A percentile compares a stretch with the other conserved stretches of the same genome.
Conservation (phyloP, 768 basidiomycete genomes). For the Tricholoma bakamatsutake region DNA sequence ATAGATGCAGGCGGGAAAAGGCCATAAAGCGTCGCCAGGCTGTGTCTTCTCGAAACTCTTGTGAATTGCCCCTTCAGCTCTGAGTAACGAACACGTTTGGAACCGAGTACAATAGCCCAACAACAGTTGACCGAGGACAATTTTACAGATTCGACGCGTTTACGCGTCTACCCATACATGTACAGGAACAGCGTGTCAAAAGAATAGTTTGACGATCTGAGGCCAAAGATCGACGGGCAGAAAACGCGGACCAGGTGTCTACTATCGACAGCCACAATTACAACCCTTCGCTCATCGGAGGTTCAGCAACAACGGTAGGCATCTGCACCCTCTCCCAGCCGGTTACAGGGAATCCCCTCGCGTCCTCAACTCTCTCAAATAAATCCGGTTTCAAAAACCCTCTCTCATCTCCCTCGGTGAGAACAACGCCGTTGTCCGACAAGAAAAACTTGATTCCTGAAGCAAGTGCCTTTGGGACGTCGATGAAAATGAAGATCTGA, state of each 20-base stretch:
- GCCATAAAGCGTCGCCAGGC: slow-evolving; percentile 72
- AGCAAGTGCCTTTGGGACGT: slow-evolving; percentile 63
- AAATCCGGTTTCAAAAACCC: slow-evolving; percentile 59
- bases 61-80: slow-evolving; percentile 72
- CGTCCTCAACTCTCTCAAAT: slow-evolving; percentile 65
- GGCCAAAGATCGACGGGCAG: no score
- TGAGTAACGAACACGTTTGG: slow-evolving; percentile 53
- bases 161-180: no score
- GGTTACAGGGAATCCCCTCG: slow-evolving; percentile 25
- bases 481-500: slow-evolving; percentile 76
- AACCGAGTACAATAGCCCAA: no score
- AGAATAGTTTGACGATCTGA: no score
- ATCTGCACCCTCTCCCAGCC: slow-evolving; percentile 25
- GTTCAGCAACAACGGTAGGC: background rate
- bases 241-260: no score
- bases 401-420: slow-evolving; percentile 68
- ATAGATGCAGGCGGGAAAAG: slow-evolving; percentile 65
- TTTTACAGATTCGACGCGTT: no score
- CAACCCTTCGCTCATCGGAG: background rate
- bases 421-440: slow-evolving; percentile 84
- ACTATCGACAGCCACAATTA: background rate
- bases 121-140: no score
- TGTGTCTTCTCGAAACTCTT: slow-evolving; percentile 77
- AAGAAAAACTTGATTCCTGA: slow-evolving; percentile 70
- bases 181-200: no score